phyloP scores from a whole-genome alignment of 176 grass and related monocot genomes.

The Microstegium vimineum region DNA sequence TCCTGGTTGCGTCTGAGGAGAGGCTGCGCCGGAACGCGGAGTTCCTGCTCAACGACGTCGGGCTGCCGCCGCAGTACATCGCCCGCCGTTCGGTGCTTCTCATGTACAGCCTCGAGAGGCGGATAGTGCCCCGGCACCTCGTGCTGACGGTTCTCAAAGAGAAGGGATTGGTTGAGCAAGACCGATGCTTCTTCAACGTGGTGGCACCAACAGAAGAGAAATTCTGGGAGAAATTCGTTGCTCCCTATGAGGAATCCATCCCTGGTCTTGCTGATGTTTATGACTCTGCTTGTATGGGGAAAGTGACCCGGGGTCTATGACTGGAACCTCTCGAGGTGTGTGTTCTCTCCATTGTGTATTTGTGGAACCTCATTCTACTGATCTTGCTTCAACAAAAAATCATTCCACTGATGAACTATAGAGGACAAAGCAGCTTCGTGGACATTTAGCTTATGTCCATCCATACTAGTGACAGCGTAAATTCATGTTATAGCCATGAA shows the following conservation, averaged over 20 bases:
- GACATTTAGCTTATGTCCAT: slow-evolving; percentile 24
- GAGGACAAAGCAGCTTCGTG: slow-evolving; percentile 7
- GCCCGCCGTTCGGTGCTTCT: slow-evolving; percentile 43
- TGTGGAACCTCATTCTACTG: slow-evolving; percentile 2
- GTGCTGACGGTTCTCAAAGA: slow-evolving; percentile 61
- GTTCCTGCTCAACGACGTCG: slow-evolving; percentile 66
- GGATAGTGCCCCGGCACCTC: slow-evolving; percentile 53
- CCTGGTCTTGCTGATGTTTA: slow-evolving; percentile 52
- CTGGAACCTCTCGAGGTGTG: neutral
- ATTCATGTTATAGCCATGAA: slow-evolving; percentile 25
- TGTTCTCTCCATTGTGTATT: neutral
- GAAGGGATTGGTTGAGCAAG: slow-evolving; percentile 35
- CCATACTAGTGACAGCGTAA: slow-evolving; percentile 1
- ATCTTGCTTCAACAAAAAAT: slow-evolving; percentile 3
- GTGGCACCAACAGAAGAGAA: slow-evolving; percentile 51
- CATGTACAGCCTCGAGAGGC: slow-evolving; percentile 68
- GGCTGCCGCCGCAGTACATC: slow-evolving; percentile 41
- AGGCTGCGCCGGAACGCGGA: slow-evolving; percentile 37
- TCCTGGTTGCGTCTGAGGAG: slow-evolving; percentile 49
- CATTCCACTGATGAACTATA: slow-evolving; percentile 29
- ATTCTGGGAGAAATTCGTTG: slow-evolving; percentile 62
- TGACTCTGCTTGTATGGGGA: slow-evolving; percentile 26
- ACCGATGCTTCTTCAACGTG: slow-evolving; percentile 48
- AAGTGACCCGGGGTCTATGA: slow-evolving; percentile 12
- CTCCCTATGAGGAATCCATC: slow-evolving; percentile 44